These are phyloP conservation scores for Fragaria ananassa DNA, from an alignment of 306 rosid species.

Conservation along the genomic window DNA sequence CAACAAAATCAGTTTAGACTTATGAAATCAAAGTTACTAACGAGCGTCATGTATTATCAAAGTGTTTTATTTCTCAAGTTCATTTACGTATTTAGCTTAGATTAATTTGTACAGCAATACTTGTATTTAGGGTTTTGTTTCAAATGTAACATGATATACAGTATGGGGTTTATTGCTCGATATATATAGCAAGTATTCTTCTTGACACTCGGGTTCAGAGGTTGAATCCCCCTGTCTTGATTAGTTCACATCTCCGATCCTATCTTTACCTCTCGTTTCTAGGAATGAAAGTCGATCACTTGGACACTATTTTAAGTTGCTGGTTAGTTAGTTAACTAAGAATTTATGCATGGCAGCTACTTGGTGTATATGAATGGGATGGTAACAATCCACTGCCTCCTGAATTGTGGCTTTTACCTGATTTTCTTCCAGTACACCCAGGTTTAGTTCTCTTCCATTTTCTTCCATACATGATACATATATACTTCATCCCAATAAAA, in stretches of 20 bases:
- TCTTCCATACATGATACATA: too few species aligned
- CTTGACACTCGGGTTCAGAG: neutral
- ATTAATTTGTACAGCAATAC: neutral
- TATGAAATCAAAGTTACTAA: neutral
- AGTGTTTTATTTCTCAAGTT: neutral
- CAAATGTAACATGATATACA: neutral
- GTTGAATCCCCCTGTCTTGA: neutral
- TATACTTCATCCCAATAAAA: neutral
- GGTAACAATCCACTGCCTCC: constrained; percentile 69
- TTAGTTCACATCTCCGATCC: too few species aligned
- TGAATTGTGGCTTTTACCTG: constrained; percentile 68
- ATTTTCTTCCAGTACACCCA: constrained; percentile 57
- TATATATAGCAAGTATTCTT: neutral
- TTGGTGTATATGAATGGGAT: constrained; percentile 76
- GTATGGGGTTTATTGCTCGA: too few species aligned
- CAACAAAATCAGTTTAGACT: too few species aligned
- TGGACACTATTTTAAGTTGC: neutral
- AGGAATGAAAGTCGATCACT: neutral
- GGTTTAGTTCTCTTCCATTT: constrained; percentile 23
- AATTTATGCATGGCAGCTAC: constrained; percentile 28
- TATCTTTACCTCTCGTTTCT: neutral
- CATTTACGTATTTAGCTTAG: neutral
- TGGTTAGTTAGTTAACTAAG: neutral
- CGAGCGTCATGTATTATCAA: neutral
- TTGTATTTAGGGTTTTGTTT: neutral